phyloP scores from a whole-genome alignment of 192 early-diverging fungal species.

The Chytriomyces sp. region DNA sequence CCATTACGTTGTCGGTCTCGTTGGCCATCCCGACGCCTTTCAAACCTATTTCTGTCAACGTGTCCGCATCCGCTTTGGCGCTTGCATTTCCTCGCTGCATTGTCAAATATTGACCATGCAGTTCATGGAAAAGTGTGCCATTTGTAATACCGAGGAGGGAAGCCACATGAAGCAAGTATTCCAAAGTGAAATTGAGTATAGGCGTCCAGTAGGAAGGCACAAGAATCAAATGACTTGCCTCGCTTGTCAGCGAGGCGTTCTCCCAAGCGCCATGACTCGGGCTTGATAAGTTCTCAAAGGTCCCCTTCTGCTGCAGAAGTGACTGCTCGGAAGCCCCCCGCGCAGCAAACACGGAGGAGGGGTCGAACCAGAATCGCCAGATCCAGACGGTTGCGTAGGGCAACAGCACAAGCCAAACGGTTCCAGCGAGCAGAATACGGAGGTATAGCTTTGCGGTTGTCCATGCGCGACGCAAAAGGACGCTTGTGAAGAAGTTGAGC shows the following conservation, averaged over 20 bases:
- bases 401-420: constrained; percentile 79
- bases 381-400: constrained; percentile 84
- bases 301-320: not conserved
- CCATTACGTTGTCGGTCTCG: no score
- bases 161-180: constrained; percentile 9
- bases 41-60: not conserved
- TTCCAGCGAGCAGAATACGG: constrained; percentile 65
- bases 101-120: not conserved
- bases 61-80: not conserved
- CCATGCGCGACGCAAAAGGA: constrained; percentile 23
- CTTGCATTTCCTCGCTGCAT: not conserved
- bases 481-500: constrained; percentile 25
- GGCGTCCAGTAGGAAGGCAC: no score
- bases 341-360: constrained; percentile 14
- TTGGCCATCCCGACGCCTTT: no score
- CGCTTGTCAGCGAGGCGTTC: no score
- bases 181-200: constrained; percentile 10
- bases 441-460: constrained; percentile 35
- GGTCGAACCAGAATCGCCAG: constrained; percentile 77
- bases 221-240: not conserved
- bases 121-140: not conserved
- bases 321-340: not conserved
- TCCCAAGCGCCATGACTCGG: no score
- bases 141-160: not conserved
- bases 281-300: no score